Evolutionary conservation across 306 rosid genomes (phyloP), one percentile per base, ranked within the genome.

Genomic region (Cucurbita argyrosperma): DNA sequence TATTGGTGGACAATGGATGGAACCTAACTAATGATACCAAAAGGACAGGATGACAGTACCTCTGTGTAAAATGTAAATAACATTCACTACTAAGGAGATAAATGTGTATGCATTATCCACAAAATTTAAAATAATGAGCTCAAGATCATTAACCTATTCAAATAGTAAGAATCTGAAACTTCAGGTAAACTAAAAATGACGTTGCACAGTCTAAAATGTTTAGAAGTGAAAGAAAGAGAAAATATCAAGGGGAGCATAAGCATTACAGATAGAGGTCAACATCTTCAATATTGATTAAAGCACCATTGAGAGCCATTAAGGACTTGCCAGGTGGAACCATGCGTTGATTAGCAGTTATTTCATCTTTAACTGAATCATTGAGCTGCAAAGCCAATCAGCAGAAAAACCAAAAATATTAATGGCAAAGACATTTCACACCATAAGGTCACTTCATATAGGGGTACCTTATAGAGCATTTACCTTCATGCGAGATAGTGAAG

Each of bases 281-380:
- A 80, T 94, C 99, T 75, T 94, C 99, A 2, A 91, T 89, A 85
- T 84, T 94, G 97, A 94, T 71, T 84, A 94, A 83, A 85, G 96
- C 99, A 76, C 99, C 97, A 74, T 94, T 94, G 84, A 94, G 69
- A 77, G 97, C 99, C 95, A 94, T 91, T 84, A 94, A 88, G 75
- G 97, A 94, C 90, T 94, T 94, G 84, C 99, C 99, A 82, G 99
- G 96, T 71, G 97, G 99, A 80, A 94, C 82, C 99, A 94, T 91
- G 80, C 89, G 90, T 85, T 94, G 99, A 85, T 94, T 94, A 74
- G 92, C 94, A 70, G 74, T 81, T 75, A 94, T 94, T 84, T 94
- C 99, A 69, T 91, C 99, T 79, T 84, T 88, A 76, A 94, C 87
- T 61, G 97, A 89, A 74, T 91, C 96, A 81, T 88, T 87, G 78